These are phyloP conservation scores for Stemphylium vesicarium DNA, from an alignment of 2,329 filamentous ascomycete species.

Conservation along the genomic window DNA sequence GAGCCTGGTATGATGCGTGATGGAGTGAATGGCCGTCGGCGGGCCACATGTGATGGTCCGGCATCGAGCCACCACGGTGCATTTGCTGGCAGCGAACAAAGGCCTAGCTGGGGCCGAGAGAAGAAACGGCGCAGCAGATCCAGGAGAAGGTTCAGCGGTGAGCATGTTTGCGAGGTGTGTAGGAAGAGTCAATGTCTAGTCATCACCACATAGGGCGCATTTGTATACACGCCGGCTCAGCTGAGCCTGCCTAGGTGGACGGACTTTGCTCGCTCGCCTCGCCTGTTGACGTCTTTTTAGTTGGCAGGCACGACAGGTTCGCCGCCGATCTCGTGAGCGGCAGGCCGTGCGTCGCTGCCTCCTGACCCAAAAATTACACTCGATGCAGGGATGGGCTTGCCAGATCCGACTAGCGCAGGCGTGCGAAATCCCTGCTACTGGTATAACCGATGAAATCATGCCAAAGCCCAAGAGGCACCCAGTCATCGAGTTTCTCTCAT, in stretches of 20 bases:
- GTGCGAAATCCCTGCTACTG: constrained; percentile 34
- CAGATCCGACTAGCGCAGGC: constrained; percentile 25
- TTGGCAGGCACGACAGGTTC: constrained; percentile 10
- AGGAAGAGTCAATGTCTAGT: neutral
- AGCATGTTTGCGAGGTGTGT: neutral
- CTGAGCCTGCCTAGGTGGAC: neutral
- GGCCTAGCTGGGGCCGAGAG: neutral
- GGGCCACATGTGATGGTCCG: constrained; percentile 17
- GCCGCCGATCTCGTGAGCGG: constrained; percentile 39
- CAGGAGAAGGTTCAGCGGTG: constrained; percentile 4
- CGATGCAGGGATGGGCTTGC: constrained; percentile 27
- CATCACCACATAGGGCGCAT: constrained; percentile 2
- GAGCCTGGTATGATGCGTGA: constrained; percentile 20
- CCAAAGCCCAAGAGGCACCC: constrained; percentile 25
- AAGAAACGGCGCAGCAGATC: neutral
- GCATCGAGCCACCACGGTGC: constrained; percentile 14
- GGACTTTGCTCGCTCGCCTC: constrained; percentile 8
- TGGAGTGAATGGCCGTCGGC: constrained; percentile 26
- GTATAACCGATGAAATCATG: constrained; percentile 38
- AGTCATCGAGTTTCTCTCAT: constrained; percentile 43
- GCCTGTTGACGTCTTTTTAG: constrained; percentile 14
- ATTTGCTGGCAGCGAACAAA: constrained; percentile 6
- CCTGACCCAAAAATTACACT: constrained; percentile 42
- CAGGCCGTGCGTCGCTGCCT: constrained; percentile 39
- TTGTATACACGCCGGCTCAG: neutral